Conservation (phyloP, 352 stramenopile species). For the Globisporangium heterothallicum region DNA sequence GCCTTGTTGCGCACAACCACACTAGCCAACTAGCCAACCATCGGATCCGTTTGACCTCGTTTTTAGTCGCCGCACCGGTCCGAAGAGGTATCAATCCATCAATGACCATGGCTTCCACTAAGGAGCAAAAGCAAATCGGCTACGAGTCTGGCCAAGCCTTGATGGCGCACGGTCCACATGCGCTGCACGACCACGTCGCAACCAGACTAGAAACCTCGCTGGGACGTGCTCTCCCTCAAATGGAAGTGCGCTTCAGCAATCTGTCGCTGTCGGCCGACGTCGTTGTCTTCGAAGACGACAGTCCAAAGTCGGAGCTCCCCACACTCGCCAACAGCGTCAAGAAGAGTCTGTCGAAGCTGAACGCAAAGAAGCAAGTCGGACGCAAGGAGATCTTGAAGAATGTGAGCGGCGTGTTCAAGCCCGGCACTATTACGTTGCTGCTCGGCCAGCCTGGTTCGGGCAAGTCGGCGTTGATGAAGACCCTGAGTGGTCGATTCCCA, state of each 20-base stretch:
- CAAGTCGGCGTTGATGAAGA: conserved; percentile 34
- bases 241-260: conserved; percentile 4
- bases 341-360: conserved; percentile 11
- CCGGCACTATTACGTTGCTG: conserved; percentile 29
- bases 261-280: conserved; percentile 1
- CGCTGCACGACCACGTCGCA: background rate
- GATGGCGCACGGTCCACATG: background rate
- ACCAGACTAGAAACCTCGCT: background rate
- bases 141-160: background rate
- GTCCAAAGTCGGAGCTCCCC: conserved; percentile 13
- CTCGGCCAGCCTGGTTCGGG: conserved; percentile 27
- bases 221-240: conserved; percentile 1
- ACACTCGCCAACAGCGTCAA: conserved; percentile 24
- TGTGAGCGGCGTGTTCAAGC: conserved; percentile 26
- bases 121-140: background rate
- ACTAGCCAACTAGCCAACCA: no score
- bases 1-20: background rate
- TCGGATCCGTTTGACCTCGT: no score
- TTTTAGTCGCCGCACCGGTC: no score
- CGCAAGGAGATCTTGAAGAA: conserved; percentile 25
- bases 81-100: background rate
- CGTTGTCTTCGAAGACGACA: conserved; percentile 2
- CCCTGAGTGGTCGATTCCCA: conserved; percentile 27
- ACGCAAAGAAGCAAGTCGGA: conserved; percentile 16
- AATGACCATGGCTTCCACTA: background rate